These are phyloP conservation scores for Saccharomycopsis microspora DNA, from an alignment of 805 yeast species.

Conservation along the genomic window DNA sequence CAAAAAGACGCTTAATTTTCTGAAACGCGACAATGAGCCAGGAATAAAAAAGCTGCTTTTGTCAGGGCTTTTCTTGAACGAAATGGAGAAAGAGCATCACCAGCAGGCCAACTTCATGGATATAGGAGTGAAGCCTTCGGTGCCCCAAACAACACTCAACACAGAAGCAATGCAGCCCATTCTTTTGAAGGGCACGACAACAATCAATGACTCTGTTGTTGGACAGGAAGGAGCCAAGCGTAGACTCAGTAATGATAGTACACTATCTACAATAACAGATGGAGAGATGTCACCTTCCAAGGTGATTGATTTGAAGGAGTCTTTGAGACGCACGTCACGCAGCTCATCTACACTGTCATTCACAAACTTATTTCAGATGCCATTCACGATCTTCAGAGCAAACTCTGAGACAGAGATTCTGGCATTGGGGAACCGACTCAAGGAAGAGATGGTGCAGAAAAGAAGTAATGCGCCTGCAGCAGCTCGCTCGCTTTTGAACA, in stretches of 20 bases:
- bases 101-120: too few species aligned
- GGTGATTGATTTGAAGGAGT: neutral
- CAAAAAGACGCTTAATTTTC: neutral
- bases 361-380: conserved; percentile 8
- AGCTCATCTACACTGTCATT: conserved; percentile 7
- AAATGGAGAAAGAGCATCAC: conserved; percentile 1
- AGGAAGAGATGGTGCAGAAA: conserved; percentile 6
- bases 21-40: neutral
- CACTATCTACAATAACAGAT: too few species aligned
- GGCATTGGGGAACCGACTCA: neutral
- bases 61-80: conserved; percentile 14
- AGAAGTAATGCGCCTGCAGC: conserved; percentile 12
- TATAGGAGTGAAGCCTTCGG: too few species aligned
- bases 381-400: conserved; percentile 8
- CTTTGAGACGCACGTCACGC: conserved; percentile 1
- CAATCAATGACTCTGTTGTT: too few species aligned
- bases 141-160: too few species aligned
- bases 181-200: too few species aligned
- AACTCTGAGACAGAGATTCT: neutral
- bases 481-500: conserved; percentile 13
- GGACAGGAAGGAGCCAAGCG: too few species aligned
- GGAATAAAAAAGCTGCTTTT: conserved; percentile 9
- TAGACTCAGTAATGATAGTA: too few species aligned
- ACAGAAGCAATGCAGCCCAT: too few species aligned
- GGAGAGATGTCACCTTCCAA: too few species aligned